A percentile compares a stretch with the other conserved stretches of the same genome.
phyloP scores from a whole-genome alignment of 2,329 filamentous ascomycete genomes.

The Passalora sequoiae region DNA sequence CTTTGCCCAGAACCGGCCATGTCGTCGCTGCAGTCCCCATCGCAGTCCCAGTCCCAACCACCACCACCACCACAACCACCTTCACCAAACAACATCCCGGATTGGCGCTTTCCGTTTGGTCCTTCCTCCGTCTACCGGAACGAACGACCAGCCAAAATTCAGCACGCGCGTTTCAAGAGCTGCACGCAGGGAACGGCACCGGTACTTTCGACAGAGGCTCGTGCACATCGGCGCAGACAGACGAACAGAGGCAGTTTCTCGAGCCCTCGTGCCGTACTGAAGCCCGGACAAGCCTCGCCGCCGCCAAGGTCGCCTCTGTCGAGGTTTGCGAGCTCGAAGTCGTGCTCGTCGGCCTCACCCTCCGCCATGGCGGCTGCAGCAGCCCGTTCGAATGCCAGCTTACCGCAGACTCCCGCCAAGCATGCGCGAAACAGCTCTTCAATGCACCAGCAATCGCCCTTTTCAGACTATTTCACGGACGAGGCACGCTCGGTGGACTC shows the following conservation, averaged over 20 bases:
- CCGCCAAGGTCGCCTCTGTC: slow-evolving; percentile 18
- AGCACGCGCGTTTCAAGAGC: slow-evolving; percentile 20
- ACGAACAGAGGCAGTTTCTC: slow-evolving; percentile 17
- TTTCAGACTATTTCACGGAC: slow-evolving; percentile 40
- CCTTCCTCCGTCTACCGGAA: too few species aligned
- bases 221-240: slow-evolving; percentile 28
- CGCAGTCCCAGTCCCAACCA: too few species aligned
- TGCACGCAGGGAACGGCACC: slow-evolving; percentile 25
- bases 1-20: slow-evolving; percentile 14
- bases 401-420: slow-evolving; percentile 26
- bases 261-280: too few species aligned
- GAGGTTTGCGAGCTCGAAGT: slow-evolving; percentile 8
- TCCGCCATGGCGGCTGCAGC: slow-evolving; percentile 10
- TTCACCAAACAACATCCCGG: too few species aligned
- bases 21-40: too few species aligned
- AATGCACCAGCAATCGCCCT: slow-evolving; percentile 34
- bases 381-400: slow-evolving; percentile 8
- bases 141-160: slow-evolving; percentile 9
- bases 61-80: too few species aligned
- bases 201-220: slow-evolving; percentile 26
- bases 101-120: too few species aligned
- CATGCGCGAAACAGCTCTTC: slow-evolving; percentile 15
- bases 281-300: slow-evolving; percentile 8
- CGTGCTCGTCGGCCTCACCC: neutral
- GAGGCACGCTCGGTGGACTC: slow-evolving; percentile 28